These are phyloP conservation scores for Drosera spatulata DNA, from an alignment of 179 eudicot species.

Conservation along the genomic window DNA sequence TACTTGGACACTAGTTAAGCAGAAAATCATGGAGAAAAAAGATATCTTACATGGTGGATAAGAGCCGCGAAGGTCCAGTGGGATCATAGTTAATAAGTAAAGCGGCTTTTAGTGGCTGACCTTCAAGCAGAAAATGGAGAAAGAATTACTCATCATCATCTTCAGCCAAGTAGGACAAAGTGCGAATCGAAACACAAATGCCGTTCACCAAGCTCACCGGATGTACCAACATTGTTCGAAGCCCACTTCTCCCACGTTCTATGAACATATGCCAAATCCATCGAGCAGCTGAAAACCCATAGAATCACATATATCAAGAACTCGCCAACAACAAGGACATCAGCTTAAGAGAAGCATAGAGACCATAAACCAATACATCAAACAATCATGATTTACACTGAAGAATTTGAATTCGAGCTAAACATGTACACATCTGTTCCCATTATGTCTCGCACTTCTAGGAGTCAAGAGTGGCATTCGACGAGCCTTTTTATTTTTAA, in stretches of 20 bases:
- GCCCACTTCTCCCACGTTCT: conserved; percentile 91
- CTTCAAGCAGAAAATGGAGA: conserved; percentile 21
- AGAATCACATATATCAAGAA: neutral
- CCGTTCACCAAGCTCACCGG: conserved; percentile 38
- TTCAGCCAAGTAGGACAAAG: conserved; percentile 1
- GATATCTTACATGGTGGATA: conserved; percentile 74
- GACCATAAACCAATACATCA: no score
- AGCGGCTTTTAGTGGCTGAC: conserved; percentile 66
- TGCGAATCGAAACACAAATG: neutral
- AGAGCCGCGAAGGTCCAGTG: conserved; percentile 83
- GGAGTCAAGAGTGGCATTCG: no score
- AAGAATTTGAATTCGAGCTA: no score
- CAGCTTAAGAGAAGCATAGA: no score
- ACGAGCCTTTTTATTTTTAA: no score
- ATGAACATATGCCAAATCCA: conserved; percentile 72
- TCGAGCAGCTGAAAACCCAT: conserved; percentile 3
- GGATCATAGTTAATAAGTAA: conserved; percentile 82
- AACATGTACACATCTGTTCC: no score
- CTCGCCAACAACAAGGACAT: no score
- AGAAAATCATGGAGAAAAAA: neutral
- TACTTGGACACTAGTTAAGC: neutral
- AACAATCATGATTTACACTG: no score
- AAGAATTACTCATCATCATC: conserved; percentile 1
- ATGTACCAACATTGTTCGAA: conserved; percentile 43
- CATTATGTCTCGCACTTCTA: no score